Conservation (phyloP, 148 eudicot genomes). For the Simmondsia chinensis region DNA sequence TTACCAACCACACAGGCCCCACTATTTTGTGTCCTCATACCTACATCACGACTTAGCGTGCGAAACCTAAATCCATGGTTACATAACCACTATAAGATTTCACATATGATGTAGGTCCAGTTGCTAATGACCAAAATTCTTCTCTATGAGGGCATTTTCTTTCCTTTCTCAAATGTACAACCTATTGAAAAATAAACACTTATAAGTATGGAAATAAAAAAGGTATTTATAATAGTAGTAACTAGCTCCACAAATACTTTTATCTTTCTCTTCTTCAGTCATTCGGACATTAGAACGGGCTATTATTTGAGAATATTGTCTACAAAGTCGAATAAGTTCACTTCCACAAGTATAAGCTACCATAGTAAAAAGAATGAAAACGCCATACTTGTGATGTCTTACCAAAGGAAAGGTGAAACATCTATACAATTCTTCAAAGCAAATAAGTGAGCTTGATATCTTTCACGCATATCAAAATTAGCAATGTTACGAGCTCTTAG, state of each 20-base stretch:
- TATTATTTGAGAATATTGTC: not conserved
- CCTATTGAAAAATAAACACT: not conserved
- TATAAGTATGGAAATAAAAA: not conserved
- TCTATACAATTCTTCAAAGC: too few species aligned
- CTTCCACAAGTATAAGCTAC: too few species aligned
- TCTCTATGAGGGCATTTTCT: not conserved
- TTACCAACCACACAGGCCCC: not conserved
- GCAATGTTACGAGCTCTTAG: not conserved
- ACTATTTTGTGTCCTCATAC: not conserved
- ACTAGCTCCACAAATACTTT: not conserved
- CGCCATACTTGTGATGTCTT: too few species aligned
- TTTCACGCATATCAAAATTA: not conserved
- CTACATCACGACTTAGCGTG: not conserved
- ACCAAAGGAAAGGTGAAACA: too few species aligned
- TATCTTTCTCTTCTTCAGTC: not conserved
- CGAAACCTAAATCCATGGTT: not conserved
- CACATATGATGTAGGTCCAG: not conserved
- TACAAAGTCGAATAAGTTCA: too few species aligned
- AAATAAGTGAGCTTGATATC: too few species aligned
- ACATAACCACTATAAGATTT: not conserved
- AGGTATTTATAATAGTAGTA: not conserved
- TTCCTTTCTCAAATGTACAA: not conserved
- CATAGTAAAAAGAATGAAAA: too few species aligned
- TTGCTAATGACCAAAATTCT: not conserved
- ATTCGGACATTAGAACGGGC: not conserved